These are phyloP conservation scores for Leccinum broughii DNA, from an alignment of 768 basidiomycete genomes.

Conservation along the genomic window DNA sequence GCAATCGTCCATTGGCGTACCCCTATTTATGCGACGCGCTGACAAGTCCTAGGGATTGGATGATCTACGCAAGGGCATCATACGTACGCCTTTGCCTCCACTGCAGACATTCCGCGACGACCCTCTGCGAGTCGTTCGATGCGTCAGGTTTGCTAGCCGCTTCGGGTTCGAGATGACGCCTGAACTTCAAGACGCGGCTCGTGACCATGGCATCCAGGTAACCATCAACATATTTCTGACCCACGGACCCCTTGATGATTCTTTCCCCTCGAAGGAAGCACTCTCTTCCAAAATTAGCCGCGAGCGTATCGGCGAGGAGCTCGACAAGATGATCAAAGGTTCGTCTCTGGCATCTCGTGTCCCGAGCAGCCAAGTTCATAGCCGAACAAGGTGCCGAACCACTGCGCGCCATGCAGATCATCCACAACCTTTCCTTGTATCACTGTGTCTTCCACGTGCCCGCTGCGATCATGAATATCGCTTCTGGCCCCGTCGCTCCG, in stretches of 20 bases:
- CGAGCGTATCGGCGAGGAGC: constrained; percentile 89
- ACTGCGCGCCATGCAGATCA: constrained; percentile 68
- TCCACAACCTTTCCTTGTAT: constrained; percentile 72
- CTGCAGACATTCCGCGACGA: constrained; percentile 90
- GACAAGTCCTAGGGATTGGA: constrained; percentile 61
- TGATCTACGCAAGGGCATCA: constrained; percentile 76
- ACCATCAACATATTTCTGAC: not conserved
- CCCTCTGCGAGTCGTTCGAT: constrained; percentile 88
- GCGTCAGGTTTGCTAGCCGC: constrained; percentile 87
- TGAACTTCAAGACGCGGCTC: constrained; percentile 63
- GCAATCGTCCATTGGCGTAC: constrained; percentile 36
- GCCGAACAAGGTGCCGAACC: constrained; percentile 67
- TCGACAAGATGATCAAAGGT: constrained; percentile 95
- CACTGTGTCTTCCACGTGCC: constrained; percentile 64
- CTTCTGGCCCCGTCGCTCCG: constrained; percentile 46
- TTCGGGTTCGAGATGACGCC: constrained; percentile 80
- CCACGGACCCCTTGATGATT: not conserved
- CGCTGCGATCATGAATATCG: constrained; percentile 37
- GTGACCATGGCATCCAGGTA: constrained; percentile 65
- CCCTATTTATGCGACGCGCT: constrained; percentile 4
- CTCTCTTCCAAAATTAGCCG: constrained; percentile 80
- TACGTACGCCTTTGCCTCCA: constrained; percentile 89
- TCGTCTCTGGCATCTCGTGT: constrained; percentile 1
- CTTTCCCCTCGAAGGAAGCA: constrained; percentile 45
- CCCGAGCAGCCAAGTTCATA: constrained; percentile 5